Evolutionary conservation across 805 yeast genomes (phyloP), one percentile per base, ranked within the genome.

Genomic region (Candida parachauliodes): DNA sequence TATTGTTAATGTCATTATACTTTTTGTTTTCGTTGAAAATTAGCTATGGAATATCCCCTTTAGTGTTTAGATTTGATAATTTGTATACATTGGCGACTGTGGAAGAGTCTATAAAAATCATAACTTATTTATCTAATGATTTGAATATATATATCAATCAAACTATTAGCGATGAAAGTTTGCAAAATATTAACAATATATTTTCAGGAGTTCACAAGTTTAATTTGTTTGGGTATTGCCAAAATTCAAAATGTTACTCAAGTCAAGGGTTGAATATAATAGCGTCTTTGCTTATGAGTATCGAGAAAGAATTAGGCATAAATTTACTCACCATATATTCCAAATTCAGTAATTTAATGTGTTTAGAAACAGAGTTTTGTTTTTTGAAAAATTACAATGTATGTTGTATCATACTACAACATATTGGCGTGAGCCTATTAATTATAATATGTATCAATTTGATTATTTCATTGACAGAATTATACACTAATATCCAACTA

Each of bases 171-270:
- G 37, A 34, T 32, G 15, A 34, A 8, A 23, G 30, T 16, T 22
- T 39, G 21, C 39, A 29, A 18, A 14, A 18, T 11, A 21, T 39
- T n/a, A 40, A 20, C 17, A 28, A 30, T 21, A 21, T 25, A 15
- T 12, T 19, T 32, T 20, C 25, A 10, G 35, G 35, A 4, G 15
- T 25, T 12, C 36, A 40, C 23, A 19, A 36, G 9, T 36, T 37
- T 17, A 41, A 41, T 28, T 12, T 37, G 11, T 37, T 30, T 30
- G 41, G 35, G 9, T 37, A 28, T 22, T 41, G 42, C 30, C 34
- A 29, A 4, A 26, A 34, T 17, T 16, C 19, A 12, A 17, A 30
- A 14, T 40, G 40, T 36, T 21, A 14, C 19, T 18, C 7, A 5
- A 22, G 40, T n/a, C 28, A 26, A 10, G 43, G 43, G 2, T 18